Conservation (phyloP, 2,329 filamentous ascomycete species). For the Truncatella angustata region DNA sequence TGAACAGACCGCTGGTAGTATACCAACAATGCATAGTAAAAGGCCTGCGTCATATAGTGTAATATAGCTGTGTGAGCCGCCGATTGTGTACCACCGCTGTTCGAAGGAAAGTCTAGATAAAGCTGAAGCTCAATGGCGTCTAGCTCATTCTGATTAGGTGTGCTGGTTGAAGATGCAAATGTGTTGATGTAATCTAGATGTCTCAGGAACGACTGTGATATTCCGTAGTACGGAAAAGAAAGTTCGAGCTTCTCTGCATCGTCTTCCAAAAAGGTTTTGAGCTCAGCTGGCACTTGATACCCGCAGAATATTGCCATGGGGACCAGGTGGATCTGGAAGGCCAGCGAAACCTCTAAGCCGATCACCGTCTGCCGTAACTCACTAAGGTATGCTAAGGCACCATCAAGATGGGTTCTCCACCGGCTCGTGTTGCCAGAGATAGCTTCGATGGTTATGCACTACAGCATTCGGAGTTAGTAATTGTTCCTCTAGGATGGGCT, state of each 20-base stretch:
- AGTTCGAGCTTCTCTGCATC: conserved; percentile 14
- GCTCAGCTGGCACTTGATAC: conserved; percentile 13
- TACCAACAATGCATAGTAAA: conserved; percentile 34
- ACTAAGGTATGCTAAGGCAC: conserved; percentile 20
- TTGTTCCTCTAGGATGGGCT: no score
- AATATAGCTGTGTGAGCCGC: conserved; percentile 23
- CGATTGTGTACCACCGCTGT: conserved; percentile 17
- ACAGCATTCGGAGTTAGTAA: no score
- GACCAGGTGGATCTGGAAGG: conserved; percentile 21
- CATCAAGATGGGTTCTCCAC: conserved; percentile 22
- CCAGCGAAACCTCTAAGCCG: conserved; percentile 11
- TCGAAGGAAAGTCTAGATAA: conserved; percentile 21
- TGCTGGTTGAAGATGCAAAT: conserved; percentile 11
- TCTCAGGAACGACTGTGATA: conserved; percentile 16
- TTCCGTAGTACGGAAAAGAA: conserved; percentile 22
- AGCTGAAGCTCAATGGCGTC: conserved; percentile 31
- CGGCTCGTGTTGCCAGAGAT: conserved; percentile 21
- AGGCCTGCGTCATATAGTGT: conserved; percentile 24
- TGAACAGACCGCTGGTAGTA: conserved; percentile 33
- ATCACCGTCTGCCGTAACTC: conserved; percentile 14
- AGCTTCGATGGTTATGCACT: conserved; percentile 28
- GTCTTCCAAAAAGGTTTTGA: conserved; percentile 17
- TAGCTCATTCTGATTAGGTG: conserved; percentile 16
- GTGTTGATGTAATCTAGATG: conserved; percentile 20
- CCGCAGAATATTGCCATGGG: conserved; percentile 23